These are phyloP conservation scores for Arthrobotrys megalospora DNA, from an alignment of 2,329 filamentous ascomycete genomes.

Conservation along the genomic window DNA sequence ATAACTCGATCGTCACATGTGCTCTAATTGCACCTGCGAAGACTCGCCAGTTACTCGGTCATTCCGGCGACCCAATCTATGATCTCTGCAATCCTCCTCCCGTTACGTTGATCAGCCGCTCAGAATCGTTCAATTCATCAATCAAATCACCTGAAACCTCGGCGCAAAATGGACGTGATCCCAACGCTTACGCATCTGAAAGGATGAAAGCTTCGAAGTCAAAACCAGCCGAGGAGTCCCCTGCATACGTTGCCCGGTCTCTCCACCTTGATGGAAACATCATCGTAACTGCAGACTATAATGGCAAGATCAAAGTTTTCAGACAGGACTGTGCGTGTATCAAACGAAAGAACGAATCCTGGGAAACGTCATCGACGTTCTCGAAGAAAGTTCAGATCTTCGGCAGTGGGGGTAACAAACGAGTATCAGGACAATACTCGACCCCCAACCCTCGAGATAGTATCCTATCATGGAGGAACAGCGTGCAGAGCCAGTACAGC, in stretches of 20 bases:
- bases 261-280: conserved; percentile 88
- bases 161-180: conserved; percentile 31
- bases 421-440: conserved; percentile 64
- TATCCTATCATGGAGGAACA: conserved; percentile 89
- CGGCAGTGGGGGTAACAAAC: conserved; percentile 65
- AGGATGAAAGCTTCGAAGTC: conserved; percentile 65
- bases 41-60: conserved; percentile 82
- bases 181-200: conserved; percentile 57
- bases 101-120: conserved; percentile 82
- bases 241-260: conserved; percentile 82
- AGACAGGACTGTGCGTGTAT: conserved; percentile 90
- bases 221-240: conserved; percentile 76
- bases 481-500: conserved; percentile 72
- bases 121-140: conserved; percentile 74
- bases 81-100: conserved; percentile 96
- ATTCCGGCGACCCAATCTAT: conserved; percentile 92
- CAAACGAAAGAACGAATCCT: conserved; percentile 82
- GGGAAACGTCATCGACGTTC: conserved; percentile 83
- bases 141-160: conserved; percentile 64
- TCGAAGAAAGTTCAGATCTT: conserved; percentile 78
- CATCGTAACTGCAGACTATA: conserved; percentile 89
- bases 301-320: conserved; percentile 92
- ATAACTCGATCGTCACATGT: conserved; percentile 89
- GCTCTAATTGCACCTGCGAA: conserved; percentile 85
- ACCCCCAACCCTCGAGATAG: conserved; percentile 73